phyloP scores from a whole-genome alignment of 1,139 yeast species.

The Scheffersomyces illinoinensis region DNA sequence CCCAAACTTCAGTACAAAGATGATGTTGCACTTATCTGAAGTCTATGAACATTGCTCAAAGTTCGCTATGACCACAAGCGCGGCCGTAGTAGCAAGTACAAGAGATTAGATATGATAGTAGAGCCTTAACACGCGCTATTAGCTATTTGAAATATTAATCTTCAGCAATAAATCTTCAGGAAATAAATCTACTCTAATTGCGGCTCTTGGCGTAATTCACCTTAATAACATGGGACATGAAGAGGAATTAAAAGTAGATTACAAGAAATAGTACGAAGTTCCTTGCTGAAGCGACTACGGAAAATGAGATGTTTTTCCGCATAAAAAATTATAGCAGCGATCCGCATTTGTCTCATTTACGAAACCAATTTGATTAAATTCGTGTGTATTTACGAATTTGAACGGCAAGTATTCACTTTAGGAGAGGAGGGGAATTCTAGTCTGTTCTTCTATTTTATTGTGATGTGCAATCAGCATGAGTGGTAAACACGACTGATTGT shows the following conservation, averaged over 20 bases:
- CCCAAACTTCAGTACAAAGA: not conserved
- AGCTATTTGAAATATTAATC: too few relatives aligned
- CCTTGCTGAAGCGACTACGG: not conserved
- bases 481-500: not conserved
- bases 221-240: not conserved
- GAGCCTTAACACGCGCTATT: too few relatives aligned
- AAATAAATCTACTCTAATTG: too few relatives aligned
- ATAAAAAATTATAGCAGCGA: too few relatives aligned
- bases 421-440: not conserved
- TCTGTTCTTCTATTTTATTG: not conserved
- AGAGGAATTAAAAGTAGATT: not conserved
- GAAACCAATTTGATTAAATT: not conserved
- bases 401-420: not conserved
- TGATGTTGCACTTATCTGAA: not conserved
- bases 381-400: not conserved
- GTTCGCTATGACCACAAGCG: not conserved
- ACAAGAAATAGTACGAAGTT: too few relatives aligned
- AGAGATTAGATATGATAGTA: too few relatives aligned
- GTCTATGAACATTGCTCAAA: not conserved
- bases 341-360: not conserved
- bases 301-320: not conserved
- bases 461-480: not conserved
- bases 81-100: too few relatives aligned
- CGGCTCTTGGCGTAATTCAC: too few relatives aligned
- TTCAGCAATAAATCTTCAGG: too few relatives aligned